Percentiles rank a stretch among this genome's conserved stretches.
Conservation (phyloP, 768 basidiomycete species). For the Leccinum aurantiacum region DNA sequence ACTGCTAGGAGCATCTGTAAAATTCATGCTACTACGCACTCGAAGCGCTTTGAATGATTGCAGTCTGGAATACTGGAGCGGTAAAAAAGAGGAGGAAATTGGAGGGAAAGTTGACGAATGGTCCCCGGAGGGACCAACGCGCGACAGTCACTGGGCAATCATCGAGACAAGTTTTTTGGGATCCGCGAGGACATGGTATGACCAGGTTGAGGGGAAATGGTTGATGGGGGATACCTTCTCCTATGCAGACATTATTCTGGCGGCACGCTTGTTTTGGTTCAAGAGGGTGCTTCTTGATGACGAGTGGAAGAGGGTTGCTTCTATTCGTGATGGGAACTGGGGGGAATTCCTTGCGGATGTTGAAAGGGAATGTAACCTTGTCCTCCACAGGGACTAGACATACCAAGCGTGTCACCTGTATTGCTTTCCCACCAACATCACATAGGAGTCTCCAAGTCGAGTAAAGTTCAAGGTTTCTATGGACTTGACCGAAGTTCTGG, state of each 20-base stretch:
- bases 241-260: constrained; percentile 33
- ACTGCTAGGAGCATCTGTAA: constrained; percentile 2
- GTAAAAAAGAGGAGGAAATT: constrained; percentile 15
- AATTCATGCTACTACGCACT: constrained; percentile 10
- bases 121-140: neutral
- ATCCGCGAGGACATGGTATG: neutral
- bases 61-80: constrained; percentile 35
- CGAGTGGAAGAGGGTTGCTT: constrained; percentile 28
- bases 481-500: neutral
- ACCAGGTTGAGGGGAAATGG: neutral
- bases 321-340: constrained; percentile 22
- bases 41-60: neutral
- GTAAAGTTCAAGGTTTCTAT: neutral
- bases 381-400: neutral
- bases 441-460: neutral
- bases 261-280: constrained; percentile 12
- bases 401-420: neutral
- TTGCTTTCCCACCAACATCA: neutral
- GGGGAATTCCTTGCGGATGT: no score
- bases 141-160: neutral
- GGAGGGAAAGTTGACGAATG: neutral
- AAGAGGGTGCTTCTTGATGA: constrained; percentile 21
- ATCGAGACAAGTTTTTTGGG: constrained; percentile 14
- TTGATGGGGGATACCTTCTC: constrained; percentile 16
- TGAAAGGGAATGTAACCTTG: no score